These are phyloP conservation scores for Mucor indicus DNA, from an alignment of 371 early-diverging fungal species.

Conservation along the genomic window DNA sequence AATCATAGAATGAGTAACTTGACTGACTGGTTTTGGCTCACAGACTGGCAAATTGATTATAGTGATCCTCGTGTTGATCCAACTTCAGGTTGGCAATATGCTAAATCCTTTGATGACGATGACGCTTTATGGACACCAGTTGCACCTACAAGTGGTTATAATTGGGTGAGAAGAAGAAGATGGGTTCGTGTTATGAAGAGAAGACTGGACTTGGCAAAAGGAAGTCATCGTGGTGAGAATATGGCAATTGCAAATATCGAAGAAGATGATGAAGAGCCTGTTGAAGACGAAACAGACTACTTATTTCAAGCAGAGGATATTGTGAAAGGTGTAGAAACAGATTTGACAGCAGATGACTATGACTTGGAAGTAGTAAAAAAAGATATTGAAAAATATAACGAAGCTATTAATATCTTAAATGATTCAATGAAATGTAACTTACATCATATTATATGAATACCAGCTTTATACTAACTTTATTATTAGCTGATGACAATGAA, in stretches of 20 bases:
- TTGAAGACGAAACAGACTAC: too few species aligned
- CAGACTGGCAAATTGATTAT: conserved; percentile 77
- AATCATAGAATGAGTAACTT: conserved; percentile 19
- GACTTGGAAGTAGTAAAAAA: background rate
- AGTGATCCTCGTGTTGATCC: conserved; percentile 62
- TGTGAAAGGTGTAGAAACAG: conserved; percentile 14
- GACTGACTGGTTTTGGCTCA: conserved; percentile 76
- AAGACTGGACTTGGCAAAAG: conserved; percentile 51
- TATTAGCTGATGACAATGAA: conserved; percentile 16
- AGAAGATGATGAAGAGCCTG: conserved; percentile 13
- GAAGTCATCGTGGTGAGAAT: conserved; percentile 16
- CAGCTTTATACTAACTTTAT: too few species aligned
- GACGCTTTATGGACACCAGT: conserved; percentile 55
- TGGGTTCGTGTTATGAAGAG: conserved; percentile 81
- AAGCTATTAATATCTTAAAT: conserved; percentile 1
- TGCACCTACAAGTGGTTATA: conserved; percentile 51
- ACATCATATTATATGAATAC: background rate
- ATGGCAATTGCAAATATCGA: conserved; percentile 2
- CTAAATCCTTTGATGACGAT: conserved; percentile 50
- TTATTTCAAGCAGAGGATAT: conserved; percentile 22
- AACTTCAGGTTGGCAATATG: conserved; percentile 72
- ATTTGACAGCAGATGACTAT: conserved; percentile 1
- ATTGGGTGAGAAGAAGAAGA: conserved; percentile 70
- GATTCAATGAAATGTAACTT: background rate
- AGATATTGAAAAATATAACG: conserved; percentile 4